phyloP scores from a whole-genome alignment of 306 rosid genomes.

The Aeschynomene evenia region DNA sequence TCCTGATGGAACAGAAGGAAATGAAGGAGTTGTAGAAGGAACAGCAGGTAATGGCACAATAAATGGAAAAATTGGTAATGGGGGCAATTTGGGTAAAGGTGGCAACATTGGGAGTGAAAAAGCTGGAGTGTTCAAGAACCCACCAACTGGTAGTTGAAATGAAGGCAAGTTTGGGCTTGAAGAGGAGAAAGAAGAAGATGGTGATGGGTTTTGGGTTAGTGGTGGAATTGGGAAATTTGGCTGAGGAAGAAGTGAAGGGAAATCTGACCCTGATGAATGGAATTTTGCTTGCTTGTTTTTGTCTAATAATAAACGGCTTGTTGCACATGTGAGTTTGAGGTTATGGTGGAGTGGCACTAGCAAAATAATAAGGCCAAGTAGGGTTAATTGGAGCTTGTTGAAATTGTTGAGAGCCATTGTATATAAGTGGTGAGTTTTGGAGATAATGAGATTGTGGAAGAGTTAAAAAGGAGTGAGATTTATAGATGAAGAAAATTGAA shows the following conservation, averaged over 20 bases:
- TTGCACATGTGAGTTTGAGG: slow-evolving; percentile 13
- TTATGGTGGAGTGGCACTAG: neutral
- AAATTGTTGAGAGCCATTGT: slow-evolving; percentile 21
- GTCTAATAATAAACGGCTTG: neutral
- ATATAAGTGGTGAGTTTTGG: neutral
- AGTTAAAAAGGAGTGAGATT: neutral
- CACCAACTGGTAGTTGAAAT: slow-evolving; percentile 1
- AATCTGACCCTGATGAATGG: neutral
- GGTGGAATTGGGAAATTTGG: slow-evolving; percentile 11
- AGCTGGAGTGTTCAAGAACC: neutral
- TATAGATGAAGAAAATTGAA: neutral
- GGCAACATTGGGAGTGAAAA: slow-evolving; percentile 8
- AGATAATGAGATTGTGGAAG: neutral
- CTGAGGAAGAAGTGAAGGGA: neutral
- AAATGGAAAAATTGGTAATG: slow-evolving; percentile 25
- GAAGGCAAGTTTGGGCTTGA: neutral
- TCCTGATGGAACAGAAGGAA: neutral
- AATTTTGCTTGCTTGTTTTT: neutral
- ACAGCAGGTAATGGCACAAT: neutral
- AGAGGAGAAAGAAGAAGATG: too few relatives aligned
- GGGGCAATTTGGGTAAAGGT: slow-evolving; percentile 34
- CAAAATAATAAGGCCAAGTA: neutral
- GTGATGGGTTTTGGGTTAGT: neutral
- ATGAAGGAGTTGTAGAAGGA: neutral
- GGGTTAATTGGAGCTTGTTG: neutral